Percentiles rank a stretch among this genome's conserved stretches.
Evolutionary conservation across 768 basidiomycete species (phyloP).

Genomic region (Phylloporus arenicola): DNA sequence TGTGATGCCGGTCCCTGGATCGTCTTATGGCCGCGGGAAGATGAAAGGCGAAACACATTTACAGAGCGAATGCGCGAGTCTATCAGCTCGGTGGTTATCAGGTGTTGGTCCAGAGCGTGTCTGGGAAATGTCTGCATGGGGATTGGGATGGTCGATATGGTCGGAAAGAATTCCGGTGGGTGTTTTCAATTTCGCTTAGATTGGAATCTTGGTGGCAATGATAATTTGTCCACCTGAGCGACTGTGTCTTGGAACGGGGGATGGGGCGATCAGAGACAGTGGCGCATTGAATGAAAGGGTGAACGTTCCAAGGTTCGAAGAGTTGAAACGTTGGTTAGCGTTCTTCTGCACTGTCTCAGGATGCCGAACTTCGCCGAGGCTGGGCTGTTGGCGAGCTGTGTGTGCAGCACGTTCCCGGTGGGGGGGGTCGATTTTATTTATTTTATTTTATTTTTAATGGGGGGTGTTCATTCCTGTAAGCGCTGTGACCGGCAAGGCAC

Average conservation of each 20-base stretch:
- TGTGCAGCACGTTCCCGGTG: not conserved
- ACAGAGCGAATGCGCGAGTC: constrained; percentile 1
- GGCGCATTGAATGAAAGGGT: not conserved
- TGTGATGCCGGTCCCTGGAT: constrained; percentile 26
- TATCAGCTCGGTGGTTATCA: no score
- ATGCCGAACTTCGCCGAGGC: constrained; percentile 15
- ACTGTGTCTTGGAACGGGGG: not conserved
- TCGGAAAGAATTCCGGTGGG: constrained; percentile 13
- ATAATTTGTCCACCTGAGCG: not conserved
- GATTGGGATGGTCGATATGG: not conserved
- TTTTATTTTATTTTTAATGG: not conserved
- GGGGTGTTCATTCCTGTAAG: constrained; percentile 21
- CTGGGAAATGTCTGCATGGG: not conserved
- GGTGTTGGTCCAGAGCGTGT: not conserved
- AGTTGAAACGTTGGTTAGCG: not conserved
- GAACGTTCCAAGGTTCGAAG: not conserved
- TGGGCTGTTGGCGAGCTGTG: constrained; percentile 12
- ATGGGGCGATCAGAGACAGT: not conserved
- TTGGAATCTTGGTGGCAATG: constrained; percentile 25
- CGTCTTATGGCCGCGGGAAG: constrained; percentile 27
- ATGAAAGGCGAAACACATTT: constrained; percentile 2
- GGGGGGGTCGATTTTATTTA: not conserved
- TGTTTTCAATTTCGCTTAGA: constrained; percentile 28
- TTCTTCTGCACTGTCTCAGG: constrained; percentile 6
- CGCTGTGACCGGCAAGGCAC: constrained; percentile 36